Evolutionary conservation across 2,329 filamentous ascomycete genomes (phyloP), one percentile per base, ranked within the genome.

Genomic region (Cladosporium sp.): DNA sequence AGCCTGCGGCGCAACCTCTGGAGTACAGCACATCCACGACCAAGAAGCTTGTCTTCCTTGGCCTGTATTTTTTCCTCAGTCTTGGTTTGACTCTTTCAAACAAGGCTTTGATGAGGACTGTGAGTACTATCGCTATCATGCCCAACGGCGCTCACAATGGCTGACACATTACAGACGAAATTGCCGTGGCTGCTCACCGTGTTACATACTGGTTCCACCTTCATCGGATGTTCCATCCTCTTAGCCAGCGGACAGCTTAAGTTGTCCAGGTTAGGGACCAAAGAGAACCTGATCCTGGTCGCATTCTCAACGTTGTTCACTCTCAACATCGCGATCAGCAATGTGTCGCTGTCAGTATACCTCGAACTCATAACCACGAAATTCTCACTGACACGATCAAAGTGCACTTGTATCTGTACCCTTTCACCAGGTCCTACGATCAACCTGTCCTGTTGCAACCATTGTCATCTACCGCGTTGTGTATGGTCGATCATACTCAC

Each of bases 381-480:
- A 3, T 2, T 32, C 28, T 37, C n/a, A 17, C 22, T 56, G 19
- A 37, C 24, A 7, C 15, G 1, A 9, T 9, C 34, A 15, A 7
- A 60, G 57, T 17, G 59, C 64, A 15, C 61, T 83, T 75, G 82
- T 83, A 45, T 85, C 83, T 1, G 80, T 86, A 22, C 81, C 83
- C 3, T 85, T 86, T 71, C 84, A 86, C 70, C 83, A 86, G 69
- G 82, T 84, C 60, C 79, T 85, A 70, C 80, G 83, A 61, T 83
- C 83, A 61, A 81, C 82, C 20, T 81, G 78, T 60, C 83, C 83
- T 35, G 77, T 85, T 64, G 83, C 84, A 66, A 84, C 83, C 57
- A 80, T 85, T 58, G 68, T 82, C 61, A 83, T 86, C 69, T 85
- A 83, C 74, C 79, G 81, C 56, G 65, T 81, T 56, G 78, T 77